Conservation (phyloP, 106 monocot genomes). For the Platanthera guangdongensis region DNA sequence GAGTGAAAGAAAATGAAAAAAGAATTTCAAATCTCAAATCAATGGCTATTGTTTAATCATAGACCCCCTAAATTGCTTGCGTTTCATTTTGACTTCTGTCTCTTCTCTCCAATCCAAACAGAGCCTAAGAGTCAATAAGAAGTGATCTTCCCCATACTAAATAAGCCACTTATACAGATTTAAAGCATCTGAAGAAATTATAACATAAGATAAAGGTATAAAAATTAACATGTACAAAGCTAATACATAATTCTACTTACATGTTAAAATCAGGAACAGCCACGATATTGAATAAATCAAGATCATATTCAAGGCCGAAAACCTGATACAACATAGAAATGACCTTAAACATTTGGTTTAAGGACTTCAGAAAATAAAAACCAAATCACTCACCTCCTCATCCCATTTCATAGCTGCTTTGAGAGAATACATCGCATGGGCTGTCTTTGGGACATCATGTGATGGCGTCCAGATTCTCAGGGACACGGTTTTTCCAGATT, state of each 20-base stretch:
- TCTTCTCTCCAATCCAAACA: no score
- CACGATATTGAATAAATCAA: constrained; percentile 98
- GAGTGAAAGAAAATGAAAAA: no score
- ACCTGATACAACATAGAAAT: constrained; percentile 41
- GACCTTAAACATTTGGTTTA: background rate
- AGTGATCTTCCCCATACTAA: no score
- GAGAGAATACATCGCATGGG: constrained; percentile 99
- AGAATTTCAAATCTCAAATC: no score
- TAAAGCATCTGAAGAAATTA: background rate
- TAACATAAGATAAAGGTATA: background rate
- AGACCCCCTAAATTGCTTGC: no score
- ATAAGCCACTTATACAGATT: no score
- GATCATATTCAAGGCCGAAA: constrained; percentile 96
- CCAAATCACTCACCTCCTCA: constrained; percentile 63
- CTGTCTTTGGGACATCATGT: constrained; percentile 87
- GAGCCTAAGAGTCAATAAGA: no score
- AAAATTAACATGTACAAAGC: background rate
- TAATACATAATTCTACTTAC: constrained; percentile 34
- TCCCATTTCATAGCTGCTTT: constrained; percentile 99
- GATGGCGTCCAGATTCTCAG: constrained; percentile 90
- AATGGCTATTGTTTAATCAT: no score
- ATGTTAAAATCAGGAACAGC: constrained; percentile 99
- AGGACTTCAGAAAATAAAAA: background rate
- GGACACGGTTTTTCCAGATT: constrained; percentile 64
- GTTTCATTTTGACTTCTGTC: no score